Evolutionary conservation across 768 basidiomycete species (phyloP).

Genomic region (Mycena belliarum): DNA sequence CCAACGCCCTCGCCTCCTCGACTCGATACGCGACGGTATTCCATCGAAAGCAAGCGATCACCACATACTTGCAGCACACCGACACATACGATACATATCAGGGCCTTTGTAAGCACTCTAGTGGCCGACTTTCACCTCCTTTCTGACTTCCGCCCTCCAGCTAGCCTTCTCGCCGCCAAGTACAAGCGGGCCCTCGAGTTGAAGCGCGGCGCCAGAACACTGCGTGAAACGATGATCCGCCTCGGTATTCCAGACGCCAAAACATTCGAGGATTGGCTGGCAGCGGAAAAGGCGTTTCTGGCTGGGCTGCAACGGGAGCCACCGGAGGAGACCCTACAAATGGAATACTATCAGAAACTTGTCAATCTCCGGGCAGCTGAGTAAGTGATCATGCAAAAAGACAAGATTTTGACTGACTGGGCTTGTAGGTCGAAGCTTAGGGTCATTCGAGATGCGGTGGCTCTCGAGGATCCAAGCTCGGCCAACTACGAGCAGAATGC

Average conservation of each 20-base stretch:
- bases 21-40: conserved; percentile 7
- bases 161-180: neutral
- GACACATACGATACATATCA: too few species aligned
- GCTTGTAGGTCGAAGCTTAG: too few species aligned
- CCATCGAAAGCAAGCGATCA: conserved; percentile 14
- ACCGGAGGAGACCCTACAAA: neutral
- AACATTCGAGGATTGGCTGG: neutral
- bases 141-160: neutral
- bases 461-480: too few species aligned
- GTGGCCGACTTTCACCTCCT: too few species aligned
- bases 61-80: neutral
- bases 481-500: too few species aligned
- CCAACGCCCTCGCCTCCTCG: conserved; percentile 13
- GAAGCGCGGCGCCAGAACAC: neutral
- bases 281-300: neutral
- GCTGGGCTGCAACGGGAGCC: neutral
- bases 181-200: too few species aligned
- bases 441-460: too few species aligned
- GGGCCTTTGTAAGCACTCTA: conserved; percentile 9
- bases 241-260: neutral
- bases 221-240: neutral
- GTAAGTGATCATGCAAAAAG: too few species aligned
- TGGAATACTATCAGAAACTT: too few species aligned
- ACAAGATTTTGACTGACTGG: too few species aligned
- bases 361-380: neutral